Conservation (phyloP, 129 eudicot species). For the Calendula officinalis region DNA sequence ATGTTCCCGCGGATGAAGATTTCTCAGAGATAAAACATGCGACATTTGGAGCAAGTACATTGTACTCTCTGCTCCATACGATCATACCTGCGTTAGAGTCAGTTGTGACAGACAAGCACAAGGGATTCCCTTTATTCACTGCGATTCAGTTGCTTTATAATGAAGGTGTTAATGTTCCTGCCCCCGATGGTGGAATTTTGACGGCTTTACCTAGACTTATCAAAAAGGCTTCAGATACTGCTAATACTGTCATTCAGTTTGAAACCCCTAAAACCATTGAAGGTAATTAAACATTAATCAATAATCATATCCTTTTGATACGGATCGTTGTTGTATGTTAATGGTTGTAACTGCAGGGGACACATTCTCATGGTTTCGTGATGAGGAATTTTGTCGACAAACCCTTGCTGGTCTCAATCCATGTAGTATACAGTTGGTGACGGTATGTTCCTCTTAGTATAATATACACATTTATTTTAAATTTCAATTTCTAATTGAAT, state of each 20-base stretch:
- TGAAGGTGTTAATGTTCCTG: conserved; percentile 45
- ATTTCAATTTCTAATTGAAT: too few species aligned
- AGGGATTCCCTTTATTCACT: conserved; percentile 47
- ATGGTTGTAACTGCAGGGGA: conserved; percentile 41
- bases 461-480: too few species aligned
- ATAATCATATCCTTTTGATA: too few species aligned
- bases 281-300: too few species aligned
- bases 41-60: conserved; percentile 42
- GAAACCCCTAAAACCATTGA: conserved; percentile 37
- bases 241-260: not conserved
- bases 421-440: conserved; percentile 1
- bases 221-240: conserved; percentile 19
- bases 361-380: conserved; percentile 49
- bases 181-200: not conserved
- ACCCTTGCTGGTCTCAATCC: conserved; percentile 16
- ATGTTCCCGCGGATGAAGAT: conserved; percentile 61
- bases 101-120: conserved; percentile 17
- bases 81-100: conserved; percentile 37
- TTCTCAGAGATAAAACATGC: too few species aligned
- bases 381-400: too few species aligned
- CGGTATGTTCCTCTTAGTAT: conserved; percentile 9
- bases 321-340: not conserved
- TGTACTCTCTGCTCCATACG: conserved; percentile 45
- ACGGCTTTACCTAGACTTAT: conserved; percentile 46
- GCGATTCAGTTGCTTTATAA: conserved; percentile 50